Evolutionary conservation across 768 basidiomycete genomes (phyloP).

Genomic region (Suillus subaureus): DNA sequence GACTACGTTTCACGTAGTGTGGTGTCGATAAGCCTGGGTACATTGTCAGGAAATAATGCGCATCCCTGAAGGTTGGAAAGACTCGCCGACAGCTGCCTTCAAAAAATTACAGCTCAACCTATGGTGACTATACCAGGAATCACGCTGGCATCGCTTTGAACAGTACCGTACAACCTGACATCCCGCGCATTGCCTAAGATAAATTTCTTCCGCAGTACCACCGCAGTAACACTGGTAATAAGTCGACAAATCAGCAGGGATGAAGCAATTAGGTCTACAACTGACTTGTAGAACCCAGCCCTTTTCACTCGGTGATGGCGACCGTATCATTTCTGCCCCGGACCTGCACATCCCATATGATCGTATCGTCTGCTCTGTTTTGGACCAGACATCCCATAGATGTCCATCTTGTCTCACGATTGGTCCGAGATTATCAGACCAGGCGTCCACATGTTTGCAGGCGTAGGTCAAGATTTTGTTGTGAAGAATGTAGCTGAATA

Average conservation of each 20-base stretch:
- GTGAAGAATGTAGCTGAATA: not conserved
- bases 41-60: not conserved
- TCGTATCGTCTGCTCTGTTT: too few species aligned
- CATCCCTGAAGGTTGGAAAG: not conserved
- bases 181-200: not conserved
- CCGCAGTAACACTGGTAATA: not conserved
- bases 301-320: not conserved
- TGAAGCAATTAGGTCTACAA: not conserved
- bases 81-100: not conserved
- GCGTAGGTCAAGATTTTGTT: slow-evolving; percentile 1
- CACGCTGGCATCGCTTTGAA: slow-evolving; percentile 2
- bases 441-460: not conserved
- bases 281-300: not conserved
- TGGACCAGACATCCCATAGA: not conserved
- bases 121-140: slow-evolving; percentile 2
- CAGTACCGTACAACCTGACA: slow-evolving; percentile 1
- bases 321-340: not conserved
- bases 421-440: not conserved
- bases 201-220: not conserved
- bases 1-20: not conserved
- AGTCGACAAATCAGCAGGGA: not conserved
- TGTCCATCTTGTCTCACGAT: not conserved
- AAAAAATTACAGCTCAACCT: not conserved
- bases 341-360: not conserved
- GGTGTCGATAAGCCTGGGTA: not conserved